Conservation (phyloP, 2,329 filamentous ascomycete species). For the Geosmithia putterillii region DNA sequence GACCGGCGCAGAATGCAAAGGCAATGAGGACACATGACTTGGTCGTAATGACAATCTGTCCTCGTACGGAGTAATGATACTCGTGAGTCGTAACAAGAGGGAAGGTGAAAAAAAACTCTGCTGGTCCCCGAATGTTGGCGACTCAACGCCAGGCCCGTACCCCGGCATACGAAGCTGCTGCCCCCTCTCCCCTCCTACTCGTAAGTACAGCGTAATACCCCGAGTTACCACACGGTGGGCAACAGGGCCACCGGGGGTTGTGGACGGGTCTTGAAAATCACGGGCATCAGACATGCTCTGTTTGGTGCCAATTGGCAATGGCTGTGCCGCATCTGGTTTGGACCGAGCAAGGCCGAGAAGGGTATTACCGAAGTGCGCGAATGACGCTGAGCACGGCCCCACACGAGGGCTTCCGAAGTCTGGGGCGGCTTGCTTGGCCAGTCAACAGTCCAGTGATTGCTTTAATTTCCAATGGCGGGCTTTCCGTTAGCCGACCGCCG, state of each 20-base stretch:
- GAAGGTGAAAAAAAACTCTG: not conserved
- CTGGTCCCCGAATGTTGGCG: not conserved
- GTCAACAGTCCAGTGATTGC: not conserved
- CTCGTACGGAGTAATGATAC: not conserved
- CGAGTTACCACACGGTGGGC: too few species aligned
- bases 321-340: not conserved
- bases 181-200: too few species aligned
- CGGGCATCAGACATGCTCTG: too few species aligned
- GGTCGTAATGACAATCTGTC: too few species aligned
- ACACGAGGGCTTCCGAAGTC: not conserved
- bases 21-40: not conserved
- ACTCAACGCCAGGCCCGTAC: too few species aligned
- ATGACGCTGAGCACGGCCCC: not conserved
- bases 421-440: not conserved
- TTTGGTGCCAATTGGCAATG: too few species aligned
- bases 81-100: too few species aligned
- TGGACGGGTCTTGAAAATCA: too few species aligned
- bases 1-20: not conserved
- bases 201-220: too few species aligned
- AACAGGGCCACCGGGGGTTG: too few species aligned
- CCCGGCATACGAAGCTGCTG: too few species aligned
- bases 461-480: not conserved
- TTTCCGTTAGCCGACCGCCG: too few species aligned
- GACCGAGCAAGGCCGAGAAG: not conserved
- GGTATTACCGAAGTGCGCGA: not conserved